These are phyloP conservation scores for Myrmaecium sp. DNA, from an alignment of 2,329 filamentous ascomycete genomes.

Conservation along the genomic window DNA sequence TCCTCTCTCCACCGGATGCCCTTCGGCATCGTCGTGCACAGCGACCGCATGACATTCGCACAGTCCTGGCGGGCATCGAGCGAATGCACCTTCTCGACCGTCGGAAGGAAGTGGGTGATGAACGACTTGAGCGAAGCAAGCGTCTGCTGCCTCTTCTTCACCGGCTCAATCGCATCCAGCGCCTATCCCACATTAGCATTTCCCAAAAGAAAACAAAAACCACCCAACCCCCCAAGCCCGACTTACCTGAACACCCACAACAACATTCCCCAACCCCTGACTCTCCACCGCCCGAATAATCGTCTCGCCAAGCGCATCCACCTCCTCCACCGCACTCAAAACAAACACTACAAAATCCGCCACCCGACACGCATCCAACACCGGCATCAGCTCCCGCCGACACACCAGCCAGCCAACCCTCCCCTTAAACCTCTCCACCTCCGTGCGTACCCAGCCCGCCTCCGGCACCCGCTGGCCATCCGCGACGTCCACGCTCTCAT, in stretches of 20 bases:
- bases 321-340: conserved; percentile 65
- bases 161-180: conserved; percentile 59
- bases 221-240: not conserved
- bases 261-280: conserved; percentile 86
- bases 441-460: conserved; percentile 43
- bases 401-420: conserved; percentile 73
- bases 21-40: conserved; percentile 86
- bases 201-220: not conserved
- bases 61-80: conserved; percentile 81
- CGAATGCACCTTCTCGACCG: conserved; percentile 79
- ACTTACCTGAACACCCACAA: conserved; percentile 54
- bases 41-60: conserved; percentile 72
- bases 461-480: conserved; percentile 43
- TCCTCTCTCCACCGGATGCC: conserved; percentile 93
- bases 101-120: conserved; percentile 86
- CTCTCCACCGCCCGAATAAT: conserved; percentile 77
- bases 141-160: conserved; percentile 62
- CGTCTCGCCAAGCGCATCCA: conserved; percentile 69
- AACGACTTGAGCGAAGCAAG: conserved; percentile 75
- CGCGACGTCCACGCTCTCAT: conserved; percentile 64
- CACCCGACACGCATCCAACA: conserved; percentile 69
- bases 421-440: conserved; percentile 86
- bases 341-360: conserved; percentile 87
- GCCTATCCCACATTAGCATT: conserved; percentile 20
- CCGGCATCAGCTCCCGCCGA: conserved; percentile 55